Base-by-base conservation (phyloP, 1,284 basidiomycete genomes). In the Chalciporus sp. region DNA sequence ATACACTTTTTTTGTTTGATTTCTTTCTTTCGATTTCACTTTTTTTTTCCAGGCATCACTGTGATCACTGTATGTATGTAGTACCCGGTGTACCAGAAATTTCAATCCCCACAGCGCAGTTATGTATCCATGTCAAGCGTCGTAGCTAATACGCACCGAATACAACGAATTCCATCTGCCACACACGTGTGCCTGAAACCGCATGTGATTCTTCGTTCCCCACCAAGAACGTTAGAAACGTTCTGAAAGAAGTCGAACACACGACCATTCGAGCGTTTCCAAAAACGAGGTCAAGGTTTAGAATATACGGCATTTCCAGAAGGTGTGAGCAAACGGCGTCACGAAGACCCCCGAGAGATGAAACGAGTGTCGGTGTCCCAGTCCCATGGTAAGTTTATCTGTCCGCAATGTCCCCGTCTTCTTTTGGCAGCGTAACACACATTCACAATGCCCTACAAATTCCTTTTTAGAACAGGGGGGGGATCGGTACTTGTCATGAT, bases 71-170 rank as follows among this genome's bases (percentile, higher is more conserved):
- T 74, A 74, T 73, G 68, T 74, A 74, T 74, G 58, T 17, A 64
- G 71, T 76, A 73, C 73, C 73, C 49, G 73, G 73, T 51, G 73
- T 74, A 74, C 73, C 56, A 53, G 56, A 47, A 52, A 59, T 54
- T 49, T 42, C 40, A 41, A 8, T 33, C 23, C 37, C 41, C 49
- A 40, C 28, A 40, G 14, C 35, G 35, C 35, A 37, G 41, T 47
- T 63, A 63, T 65, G 58, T 65, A 69, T 62, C 57, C 45, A 54
- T 49, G 49, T 42, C 42, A 47, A 52, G 46, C 42, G 26, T 29
- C 19, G 3, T 11, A 42, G 62, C 33, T 31, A 31, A 55, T 49
- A 17, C 6, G 17, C 23, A 41, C 39, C 4, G 5, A 51, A 40
- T 42, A 48, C 47, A 19, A 16, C 29, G 6, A 23, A 58, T 49